phyloP scores from a whole-genome alignment of 139 green algal species.

The Tetraselmis chui region DNA sequence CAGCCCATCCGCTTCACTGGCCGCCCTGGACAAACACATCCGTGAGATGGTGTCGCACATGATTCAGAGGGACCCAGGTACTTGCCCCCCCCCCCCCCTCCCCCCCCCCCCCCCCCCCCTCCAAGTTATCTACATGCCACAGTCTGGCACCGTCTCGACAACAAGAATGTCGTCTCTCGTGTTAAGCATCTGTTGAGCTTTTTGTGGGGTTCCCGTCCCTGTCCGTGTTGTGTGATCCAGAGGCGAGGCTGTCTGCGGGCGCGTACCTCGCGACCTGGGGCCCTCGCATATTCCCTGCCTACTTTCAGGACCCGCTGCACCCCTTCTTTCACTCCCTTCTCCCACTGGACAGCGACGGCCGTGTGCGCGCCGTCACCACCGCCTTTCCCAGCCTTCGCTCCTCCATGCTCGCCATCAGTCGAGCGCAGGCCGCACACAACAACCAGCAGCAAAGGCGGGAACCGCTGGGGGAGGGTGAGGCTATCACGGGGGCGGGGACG shows the following conservation, averaged over 20 bases:
- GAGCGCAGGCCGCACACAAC: slow-evolving; percentile 13
- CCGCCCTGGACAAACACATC: slow-evolving; percentile 32
- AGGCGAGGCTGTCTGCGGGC: slow-evolving; percentile 49
- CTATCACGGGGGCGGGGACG: neutral
- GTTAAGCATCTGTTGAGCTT: too few species aligned
- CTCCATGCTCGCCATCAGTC: slow-evolving; percentile 9
- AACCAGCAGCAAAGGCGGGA: neutral
- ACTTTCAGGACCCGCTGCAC: slow-evolving; percentile 56
- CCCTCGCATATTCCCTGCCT: slow-evolving; percentile 57
- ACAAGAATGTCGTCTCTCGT: too few species aligned
- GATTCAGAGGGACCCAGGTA: slow-evolving; percentile 71
- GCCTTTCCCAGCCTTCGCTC: slow-evolving; percentile 14
- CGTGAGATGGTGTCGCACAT: slow-evolving; percentile 78
- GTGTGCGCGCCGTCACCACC: slow-evolving; percentile 26
- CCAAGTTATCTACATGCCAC: too few species aligned
- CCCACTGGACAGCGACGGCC: slow-evolving; percentile 52
- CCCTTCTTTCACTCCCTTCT: slow-evolving; percentile 59
- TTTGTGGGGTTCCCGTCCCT: too few species aligned
- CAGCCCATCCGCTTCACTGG: slow-evolving; percentile 23
- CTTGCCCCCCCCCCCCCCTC: slow-evolving; percentile 14
- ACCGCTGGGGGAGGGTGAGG: neutral
- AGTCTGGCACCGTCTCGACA: too few species aligned
- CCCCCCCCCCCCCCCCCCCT: neutral
- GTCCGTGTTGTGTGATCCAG: too few species aligned
- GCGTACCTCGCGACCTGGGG: slow-evolving; percentile 63